These are phyloP conservation scores for Capsella rubella DNA, from an alignment of 441 rosid species.

Conservation along the genomic window DNA sequence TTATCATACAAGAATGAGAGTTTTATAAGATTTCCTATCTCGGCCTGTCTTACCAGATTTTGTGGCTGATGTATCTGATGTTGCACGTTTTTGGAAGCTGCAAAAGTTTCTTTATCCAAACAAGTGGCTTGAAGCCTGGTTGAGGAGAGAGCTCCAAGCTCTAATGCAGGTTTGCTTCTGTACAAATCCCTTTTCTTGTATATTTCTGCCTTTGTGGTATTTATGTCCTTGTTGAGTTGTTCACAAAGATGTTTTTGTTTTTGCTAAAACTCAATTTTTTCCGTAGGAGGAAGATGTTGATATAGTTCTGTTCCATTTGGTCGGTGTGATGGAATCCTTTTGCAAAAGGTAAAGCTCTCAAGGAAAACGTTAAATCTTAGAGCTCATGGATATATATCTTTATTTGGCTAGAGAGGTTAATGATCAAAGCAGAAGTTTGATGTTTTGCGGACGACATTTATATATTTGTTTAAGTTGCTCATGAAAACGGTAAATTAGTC, in stretches of 20 bases:
- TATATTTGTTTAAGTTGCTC: neutral
- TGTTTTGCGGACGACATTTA: neutral
- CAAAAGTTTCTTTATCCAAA: conserved; percentile 67
- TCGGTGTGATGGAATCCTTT: conserved; percentile 71
- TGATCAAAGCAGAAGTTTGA: neutral
- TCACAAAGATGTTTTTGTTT: neutral
- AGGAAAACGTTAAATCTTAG: neutral
- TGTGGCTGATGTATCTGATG: conserved; percentile 54
- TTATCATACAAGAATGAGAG: neutral
- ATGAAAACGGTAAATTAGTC: neutral
- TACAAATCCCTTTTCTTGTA: neutral
- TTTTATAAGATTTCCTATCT: no score
- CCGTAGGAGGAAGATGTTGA: conserved; percentile 83
- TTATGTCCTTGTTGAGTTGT: neutral
- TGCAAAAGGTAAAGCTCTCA: conserved; percentile 53
- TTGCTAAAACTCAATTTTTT: neutral
- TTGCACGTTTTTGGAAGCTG: conserved; percentile 72
- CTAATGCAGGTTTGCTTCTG: conserved; percentile 66
- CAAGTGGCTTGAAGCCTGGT: conserved; percentile 73
- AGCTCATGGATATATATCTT: neutral
- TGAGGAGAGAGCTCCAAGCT: conserved; percentile 90
- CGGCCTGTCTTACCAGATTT: conserved; percentile 53
- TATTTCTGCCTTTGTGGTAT: neutral
- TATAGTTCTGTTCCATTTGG: conserved; percentile 69
- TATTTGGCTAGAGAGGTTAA: neutral